Evolutionary conservation across 2,329 filamentous ascomycete species (phyloP).

Genomic region (Orbilia blumenaviensis): DNA sequence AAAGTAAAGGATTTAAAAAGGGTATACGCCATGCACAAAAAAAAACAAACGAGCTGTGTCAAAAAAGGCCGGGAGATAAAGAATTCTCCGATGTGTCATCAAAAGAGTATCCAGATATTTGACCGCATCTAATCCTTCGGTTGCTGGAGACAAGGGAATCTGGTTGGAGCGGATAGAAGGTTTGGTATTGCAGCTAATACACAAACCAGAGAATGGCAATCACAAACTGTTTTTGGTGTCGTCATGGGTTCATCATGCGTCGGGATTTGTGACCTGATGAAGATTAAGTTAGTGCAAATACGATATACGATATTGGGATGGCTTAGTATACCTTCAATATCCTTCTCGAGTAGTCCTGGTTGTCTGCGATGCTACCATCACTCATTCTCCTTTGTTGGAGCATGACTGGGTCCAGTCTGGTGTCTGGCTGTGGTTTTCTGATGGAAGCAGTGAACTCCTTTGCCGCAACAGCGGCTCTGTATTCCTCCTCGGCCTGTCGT

Average conservation of each 20-base stretch:
- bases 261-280: slow-evolving; percentile 49
- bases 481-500: slow-evolving; percentile 81
- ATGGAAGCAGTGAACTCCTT: slow-evolving; percentile 70
- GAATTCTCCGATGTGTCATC: slow-evolving; percentile 45
- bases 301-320: neutral
- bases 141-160: slow-evolving; percentile 2
- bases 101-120: slow-evolving; percentile 41
- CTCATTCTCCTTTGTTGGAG: slow-evolving; percentile 85
- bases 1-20: slow-evolving; percentile 25
- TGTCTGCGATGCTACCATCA: slow-evolving; percentile 95
- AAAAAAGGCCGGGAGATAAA: slow-evolving; percentile 25
- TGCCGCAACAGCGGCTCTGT: slow-evolving; percentile 80
- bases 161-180: slow-evolving; percentile 21
- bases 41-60: slow-evolving; percentile 34
- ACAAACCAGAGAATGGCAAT: slow-evolving; percentile 32
- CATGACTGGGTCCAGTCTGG: slow-evolving; percentile 82
- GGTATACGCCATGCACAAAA: slow-evolving; percentile 53
- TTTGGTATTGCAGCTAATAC: neutral
- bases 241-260: slow-evolving; percentile 43
- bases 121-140: slow-evolving; percentile 34
- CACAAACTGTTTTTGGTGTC: slow-evolving; percentile 28
- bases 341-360: slow-evolving; percentile 93
- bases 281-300: neutral
- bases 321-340: slow-evolving; percentile 82
- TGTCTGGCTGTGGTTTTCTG: slow-evolving; percentile 73